Conservation (phyloP, 306 rosid species). For the Quercus variabilis region DNA sequence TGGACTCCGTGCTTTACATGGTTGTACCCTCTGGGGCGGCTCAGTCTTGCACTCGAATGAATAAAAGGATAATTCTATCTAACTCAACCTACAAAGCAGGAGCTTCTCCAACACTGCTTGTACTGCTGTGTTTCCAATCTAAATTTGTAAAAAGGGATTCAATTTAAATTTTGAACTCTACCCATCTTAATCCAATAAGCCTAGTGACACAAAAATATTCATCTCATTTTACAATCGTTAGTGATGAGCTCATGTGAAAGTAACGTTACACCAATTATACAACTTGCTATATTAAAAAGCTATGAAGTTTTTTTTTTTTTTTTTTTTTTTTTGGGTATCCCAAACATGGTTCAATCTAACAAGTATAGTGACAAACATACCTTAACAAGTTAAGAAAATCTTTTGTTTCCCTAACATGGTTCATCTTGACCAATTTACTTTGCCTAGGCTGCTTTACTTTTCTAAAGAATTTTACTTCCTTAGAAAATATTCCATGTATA, state of each 20-base stretch:
- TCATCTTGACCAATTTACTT: too few species aligned
- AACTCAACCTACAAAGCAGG: not conserved
- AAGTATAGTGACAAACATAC: too few species aligned
- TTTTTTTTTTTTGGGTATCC: too few species aligned
- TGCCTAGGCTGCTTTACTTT: not conserved
- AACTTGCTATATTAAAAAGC: too few species aligned
- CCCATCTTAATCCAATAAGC: not conserved
- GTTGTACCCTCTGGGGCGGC: not conserved
- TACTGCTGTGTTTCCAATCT: not conserved
- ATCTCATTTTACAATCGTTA: too few species aligned
- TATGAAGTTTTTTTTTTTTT: too few species aligned
- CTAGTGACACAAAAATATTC: too few species aligned
- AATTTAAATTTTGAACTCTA: not conserved
- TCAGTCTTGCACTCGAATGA: not conserved
- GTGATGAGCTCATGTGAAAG: accelerated
- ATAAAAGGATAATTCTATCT: not conserved
- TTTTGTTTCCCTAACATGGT: too few species aligned
- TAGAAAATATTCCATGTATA: not conserved
- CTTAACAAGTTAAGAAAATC: too few species aligned
- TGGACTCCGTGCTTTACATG: constrained; percentile 24
- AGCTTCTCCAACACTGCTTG: not conserved
- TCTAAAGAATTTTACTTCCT: not conserved
- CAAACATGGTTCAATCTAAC: too few species aligned
- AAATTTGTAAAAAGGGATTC: not conserved
- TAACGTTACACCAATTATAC: too few species aligned